Conservation (phyloP, 192 early-diverging fungal species). For the Neocallimastix lanati region DNA sequence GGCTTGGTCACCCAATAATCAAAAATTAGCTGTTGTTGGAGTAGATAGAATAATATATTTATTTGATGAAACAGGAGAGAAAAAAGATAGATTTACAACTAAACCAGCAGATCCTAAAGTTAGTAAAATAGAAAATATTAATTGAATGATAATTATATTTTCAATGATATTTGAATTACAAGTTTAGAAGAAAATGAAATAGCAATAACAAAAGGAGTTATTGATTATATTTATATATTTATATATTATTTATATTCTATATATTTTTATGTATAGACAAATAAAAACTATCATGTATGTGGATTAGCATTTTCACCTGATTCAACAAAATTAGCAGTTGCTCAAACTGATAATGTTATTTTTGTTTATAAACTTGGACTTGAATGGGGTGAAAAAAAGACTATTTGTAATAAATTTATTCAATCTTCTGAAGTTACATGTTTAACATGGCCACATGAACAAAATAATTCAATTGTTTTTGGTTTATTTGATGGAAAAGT, state of each 20-base stretch:
- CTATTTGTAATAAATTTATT: conserved; percentile 47
- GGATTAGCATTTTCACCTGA: conserved; percentile 44
- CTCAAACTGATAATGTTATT: conserved; percentile 37
- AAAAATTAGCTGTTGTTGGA: conserved; percentile 35
- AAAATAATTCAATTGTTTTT: conserved; percentile 40
- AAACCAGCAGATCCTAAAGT: conserved; percentile 46
- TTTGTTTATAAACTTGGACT: conserved; percentile 47
- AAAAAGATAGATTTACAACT: conserved; percentile 42
- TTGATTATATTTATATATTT: too few relatives aligned
- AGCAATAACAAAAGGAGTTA: too few relatives aligned
- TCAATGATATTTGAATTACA: too few relatives aligned
- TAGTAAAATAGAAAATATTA: background rate
- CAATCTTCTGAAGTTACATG: conserved; percentile 41
- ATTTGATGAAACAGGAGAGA: conserved; percentile 47
- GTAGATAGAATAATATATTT: conserved; percentile 30
- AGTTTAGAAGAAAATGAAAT: too few relatives aligned
- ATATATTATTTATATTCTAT: background rate
- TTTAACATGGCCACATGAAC: conserved; percentile 37
- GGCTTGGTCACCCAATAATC: conserved; percentile 37
- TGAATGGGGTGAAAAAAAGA: conserved; percentile 51
- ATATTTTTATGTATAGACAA: conserved; percentile 1
- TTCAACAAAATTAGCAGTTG: conserved; percentile 38
- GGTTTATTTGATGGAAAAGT: conserved; percentile 43
- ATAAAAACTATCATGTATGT: conserved; percentile 6
- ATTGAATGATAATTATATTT: too few relatives aligned